Evolutionary conservation across 495 filamentous ascomycete species (phyloP).

Genomic region (Amorphotheca resinae): DNA sequence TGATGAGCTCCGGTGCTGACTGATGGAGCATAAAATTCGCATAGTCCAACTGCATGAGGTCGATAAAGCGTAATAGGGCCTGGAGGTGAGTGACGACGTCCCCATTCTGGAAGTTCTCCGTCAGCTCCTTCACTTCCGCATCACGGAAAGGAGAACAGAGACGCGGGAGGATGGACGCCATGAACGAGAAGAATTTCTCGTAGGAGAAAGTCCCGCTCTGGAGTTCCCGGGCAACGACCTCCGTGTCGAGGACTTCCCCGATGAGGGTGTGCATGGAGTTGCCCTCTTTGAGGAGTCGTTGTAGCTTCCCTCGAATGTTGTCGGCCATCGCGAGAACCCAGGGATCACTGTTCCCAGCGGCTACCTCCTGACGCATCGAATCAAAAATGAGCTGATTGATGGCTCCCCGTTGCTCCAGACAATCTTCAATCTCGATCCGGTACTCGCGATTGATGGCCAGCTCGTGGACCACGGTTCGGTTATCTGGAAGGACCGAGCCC

Average conservation of each 20-base stretch:
- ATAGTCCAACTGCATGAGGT: slow-evolving; percentile 87
- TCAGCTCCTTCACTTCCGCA: slow-evolving; percentile 64
- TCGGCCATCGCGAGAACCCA: slow-evolving; percentile 81
- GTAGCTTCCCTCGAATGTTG: slow-evolving; percentile 68
- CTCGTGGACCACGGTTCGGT: slow-evolving; percentile 79
- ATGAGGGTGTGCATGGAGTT: slow-evolving; percentile 76
- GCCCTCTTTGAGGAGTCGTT: slow-evolving; percentile 65
- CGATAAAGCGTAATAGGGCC: slow-evolving; percentile 72
- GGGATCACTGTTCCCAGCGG: slow-evolving; percentile 52
- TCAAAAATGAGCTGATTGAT: slow-evolving; percentile 57
- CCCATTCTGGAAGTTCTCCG: slow-evolving; percentile 54
- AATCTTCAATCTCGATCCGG: slow-evolving; percentile 35
- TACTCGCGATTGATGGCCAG: slow-evolving; percentile 83
- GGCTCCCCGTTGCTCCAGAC: slow-evolving; percentile 34
- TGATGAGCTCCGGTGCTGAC: slow-evolving; percentile 67
- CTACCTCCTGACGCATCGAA: slow-evolving; percentile 63
- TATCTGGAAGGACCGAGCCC: slow-evolving; percentile 56
- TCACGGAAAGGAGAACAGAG: slow-evolving; percentile 90
- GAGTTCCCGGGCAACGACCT: slow-evolving; percentile 65
- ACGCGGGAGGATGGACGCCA: slow-evolving; percentile 77
- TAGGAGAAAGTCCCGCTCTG: slow-evolving; percentile 79
- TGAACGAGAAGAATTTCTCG: slow-evolving; percentile 82
- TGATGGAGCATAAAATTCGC: slow-evolving; percentile 84
- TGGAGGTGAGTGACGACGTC: slow-evolving; percentile 78
- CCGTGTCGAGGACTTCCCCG: slow-evolving; percentile 71